phyloP scores from a whole-genome alignment of 306 rosid genomes.

The Quercus agrifolia region DNA sequence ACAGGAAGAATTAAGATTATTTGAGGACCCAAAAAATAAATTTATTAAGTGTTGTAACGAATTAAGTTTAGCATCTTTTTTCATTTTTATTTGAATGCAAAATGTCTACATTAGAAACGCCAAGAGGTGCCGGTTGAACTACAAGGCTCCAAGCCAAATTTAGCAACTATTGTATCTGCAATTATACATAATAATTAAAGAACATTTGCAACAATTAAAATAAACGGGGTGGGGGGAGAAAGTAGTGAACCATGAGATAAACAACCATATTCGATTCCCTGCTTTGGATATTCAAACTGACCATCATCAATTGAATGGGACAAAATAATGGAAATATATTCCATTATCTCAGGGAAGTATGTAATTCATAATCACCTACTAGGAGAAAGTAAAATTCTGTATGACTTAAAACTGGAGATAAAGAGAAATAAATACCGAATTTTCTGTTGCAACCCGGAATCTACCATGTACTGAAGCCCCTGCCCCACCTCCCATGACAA shows the following conservation, averaged over 20 bases:
- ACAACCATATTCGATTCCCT: not conserved
- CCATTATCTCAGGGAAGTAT: not conserved
- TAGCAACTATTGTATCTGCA: no score
- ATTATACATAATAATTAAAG: no score
- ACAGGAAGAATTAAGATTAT: no score
- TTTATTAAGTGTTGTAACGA: no score
- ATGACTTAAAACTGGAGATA: not conserved
- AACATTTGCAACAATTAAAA: no score
- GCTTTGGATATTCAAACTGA: not conserved
- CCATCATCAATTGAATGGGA: not conserved
- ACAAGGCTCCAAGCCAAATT: no score
- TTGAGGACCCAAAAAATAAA: no score
- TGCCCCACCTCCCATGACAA: slow-evolving; percentile 98
- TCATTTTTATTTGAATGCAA: no score
- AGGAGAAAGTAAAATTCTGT: not conserved
- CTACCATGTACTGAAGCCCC: slow-evolving; percentile 89
- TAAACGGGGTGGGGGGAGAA: no score
- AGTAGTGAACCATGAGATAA: not conserved
- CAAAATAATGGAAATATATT: not conserved
- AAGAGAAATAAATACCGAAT: slow-evolving; percentile 44
- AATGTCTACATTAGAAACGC: no score
- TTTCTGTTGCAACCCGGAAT: slow-evolving; percentile 85
- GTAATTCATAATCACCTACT: not conserved
- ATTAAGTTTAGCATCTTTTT: no score
- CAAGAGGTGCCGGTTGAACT: no score